phyloP scores from a whole-genome alignment of 2,329 filamentous ascomycete species.

The Pseudocercospora cruenta region DNA sequence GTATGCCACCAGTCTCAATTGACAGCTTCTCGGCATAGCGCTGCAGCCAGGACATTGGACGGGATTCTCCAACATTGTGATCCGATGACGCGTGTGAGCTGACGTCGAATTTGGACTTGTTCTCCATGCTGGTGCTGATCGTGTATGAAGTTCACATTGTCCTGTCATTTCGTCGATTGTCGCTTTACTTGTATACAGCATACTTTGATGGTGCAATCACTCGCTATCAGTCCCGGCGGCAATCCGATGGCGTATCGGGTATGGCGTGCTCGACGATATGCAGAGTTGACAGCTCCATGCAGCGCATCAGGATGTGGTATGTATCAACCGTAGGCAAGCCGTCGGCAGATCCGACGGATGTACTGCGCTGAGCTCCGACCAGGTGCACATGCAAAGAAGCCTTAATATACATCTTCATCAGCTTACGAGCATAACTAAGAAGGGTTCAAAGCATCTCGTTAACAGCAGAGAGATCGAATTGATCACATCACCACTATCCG shows the following conservation, averaged over 20 bases:
- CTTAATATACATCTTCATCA: not conserved
- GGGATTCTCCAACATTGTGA: not conserved
- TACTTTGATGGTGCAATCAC: not conserved
- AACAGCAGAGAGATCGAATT: too few species aligned
- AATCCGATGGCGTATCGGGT: not conserved
- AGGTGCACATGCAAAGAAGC: not conserved
- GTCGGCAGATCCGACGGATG: not conserved
- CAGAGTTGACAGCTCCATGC: not conserved
- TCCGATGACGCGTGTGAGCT: not conserved
- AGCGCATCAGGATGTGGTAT: not conserved
- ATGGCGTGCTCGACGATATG: not conserved
- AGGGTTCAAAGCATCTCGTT: not conserved
- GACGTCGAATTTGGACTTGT: not conserved
- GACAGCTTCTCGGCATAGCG: slow-evolving; percentile 11
- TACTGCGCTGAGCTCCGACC: not conserved
- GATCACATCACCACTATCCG: too few species aligned
- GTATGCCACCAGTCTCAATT: slow-evolving; percentile 20
- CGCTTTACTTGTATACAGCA: not conserved
- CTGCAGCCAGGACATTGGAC: not conserved
- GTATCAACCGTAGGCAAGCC: slow-evolving; percentile 6
- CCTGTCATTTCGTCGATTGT: not conserved
- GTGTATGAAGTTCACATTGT: not conserved
- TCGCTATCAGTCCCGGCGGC: slow-evolving; percentile 1
- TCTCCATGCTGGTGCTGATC: not conserved
- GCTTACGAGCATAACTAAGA: not conserved